Evolutionary conservation across 75 land plant genomes (phyloP).

Genomic region (Adiantum capillusveneris): DNA sequence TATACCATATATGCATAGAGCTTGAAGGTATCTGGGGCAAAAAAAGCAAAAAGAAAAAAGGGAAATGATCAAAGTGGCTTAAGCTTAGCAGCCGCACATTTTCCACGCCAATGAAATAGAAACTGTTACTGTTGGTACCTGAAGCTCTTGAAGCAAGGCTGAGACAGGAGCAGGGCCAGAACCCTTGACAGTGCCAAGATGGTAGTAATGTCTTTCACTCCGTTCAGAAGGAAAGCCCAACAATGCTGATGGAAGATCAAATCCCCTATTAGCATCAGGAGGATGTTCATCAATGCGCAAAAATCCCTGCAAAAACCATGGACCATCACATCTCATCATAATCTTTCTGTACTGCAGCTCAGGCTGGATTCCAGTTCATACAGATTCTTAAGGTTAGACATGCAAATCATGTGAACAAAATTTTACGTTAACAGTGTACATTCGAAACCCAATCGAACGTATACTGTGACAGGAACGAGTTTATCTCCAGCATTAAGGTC

Average conservation of each 20-base stretch:
- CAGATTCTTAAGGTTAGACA: no score
- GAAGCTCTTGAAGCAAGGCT: conserved; percentile 35
- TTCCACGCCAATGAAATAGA: no score
- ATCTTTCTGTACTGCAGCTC: no score
- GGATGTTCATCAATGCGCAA: conserved; percentile 94
- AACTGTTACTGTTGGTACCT: conserved; percentile 37
- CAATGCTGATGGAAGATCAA: conserved; percentile 87
- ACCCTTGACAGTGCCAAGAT: neutral
- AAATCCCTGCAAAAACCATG: conserved; percentile 63
- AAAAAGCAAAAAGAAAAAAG: neutral
- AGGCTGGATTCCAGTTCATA: no score
- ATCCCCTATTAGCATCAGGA: conserved; percentile 98
- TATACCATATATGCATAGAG: neutral
- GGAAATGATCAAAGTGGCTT: neutral
- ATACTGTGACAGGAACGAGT: no score
- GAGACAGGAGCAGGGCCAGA: conserved; percentile 7
- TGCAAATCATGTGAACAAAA: no score
- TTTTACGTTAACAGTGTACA: no score
- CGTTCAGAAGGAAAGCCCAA: conserved; percentile 47
- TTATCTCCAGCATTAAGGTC: no score
- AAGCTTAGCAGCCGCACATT: neutral
- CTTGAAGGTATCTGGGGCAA: no score
- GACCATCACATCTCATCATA: no score
- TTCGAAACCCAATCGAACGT: no score
- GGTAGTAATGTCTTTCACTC: neutral